phyloP scores from a whole-genome alignment of 1,284 basidiomycete species.

The Naganishia albida region DNA sequence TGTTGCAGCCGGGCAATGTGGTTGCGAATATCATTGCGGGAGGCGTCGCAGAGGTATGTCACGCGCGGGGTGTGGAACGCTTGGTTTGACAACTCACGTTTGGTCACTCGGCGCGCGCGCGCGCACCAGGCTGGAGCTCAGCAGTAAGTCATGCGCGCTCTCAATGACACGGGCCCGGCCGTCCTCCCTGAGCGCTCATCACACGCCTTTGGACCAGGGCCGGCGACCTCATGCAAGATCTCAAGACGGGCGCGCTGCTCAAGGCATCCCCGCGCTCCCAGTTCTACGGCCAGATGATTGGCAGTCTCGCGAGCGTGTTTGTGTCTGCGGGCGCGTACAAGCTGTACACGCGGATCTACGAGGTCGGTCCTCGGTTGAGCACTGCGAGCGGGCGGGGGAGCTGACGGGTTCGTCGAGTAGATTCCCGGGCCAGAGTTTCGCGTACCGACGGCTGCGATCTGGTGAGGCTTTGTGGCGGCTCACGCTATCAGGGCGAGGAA shows the following conservation, averaged over 20 bases:
- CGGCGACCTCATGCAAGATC: slow-evolving; percentile 96
- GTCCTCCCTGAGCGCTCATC: slow-evolving; percentile 1
- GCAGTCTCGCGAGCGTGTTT: slow-evolving; percentile 80
- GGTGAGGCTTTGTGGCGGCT: slow-evolving; percentile 51
- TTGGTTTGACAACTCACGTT: neutral
- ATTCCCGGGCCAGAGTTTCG: slow-evolving; percentile 81
- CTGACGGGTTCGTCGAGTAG: slow-evolving; percentile 9
- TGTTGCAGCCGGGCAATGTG: slow-evolving; percentile 89
- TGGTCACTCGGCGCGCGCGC: too few relatives aligned
- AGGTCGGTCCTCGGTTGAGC: slow-evolving; percentile 35
- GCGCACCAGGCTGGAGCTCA: slow-evolving; percentile 72
- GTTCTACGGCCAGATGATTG: slow-evolving; percentile 85
- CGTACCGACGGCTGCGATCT: slow-evolving; percentile 82
- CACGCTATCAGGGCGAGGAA: neutral
- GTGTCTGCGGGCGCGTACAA: slow-evolving; percentile 85
- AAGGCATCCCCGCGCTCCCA: slow-evolving; percentile 82
- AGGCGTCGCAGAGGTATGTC: slow-evolving; percentile 74
- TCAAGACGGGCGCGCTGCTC: slow-evolving; percentile 91
- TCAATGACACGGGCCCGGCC: neutral
- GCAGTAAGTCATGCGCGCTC: slow-evolving; percentile 63
- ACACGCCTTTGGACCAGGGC: slow-evolving; percentile 69
- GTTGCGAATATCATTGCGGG: slow-evolving; percentile 96
- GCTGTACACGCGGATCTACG: slow-evolving; percentile 83
- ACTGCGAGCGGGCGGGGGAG: neutral
- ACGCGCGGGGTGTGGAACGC: neutral